Evolutionary conservation across 1,139 yeast species (phyloP).

Genomic region (Nakaseomyces delphensis): DNA sequence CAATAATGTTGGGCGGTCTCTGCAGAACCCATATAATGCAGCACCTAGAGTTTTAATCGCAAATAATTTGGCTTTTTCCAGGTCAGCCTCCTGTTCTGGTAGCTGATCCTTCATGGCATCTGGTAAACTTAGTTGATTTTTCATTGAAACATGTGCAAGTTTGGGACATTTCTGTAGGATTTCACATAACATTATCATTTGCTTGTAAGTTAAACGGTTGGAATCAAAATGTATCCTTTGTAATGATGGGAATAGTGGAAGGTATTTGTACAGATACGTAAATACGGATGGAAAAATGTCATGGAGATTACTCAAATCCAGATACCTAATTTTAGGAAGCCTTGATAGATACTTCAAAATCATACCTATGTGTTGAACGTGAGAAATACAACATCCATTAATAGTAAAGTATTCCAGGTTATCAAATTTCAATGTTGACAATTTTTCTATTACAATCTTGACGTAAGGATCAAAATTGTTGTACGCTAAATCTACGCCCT

Average conservation of each 20-base stretch:
- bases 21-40: slow-evolving; percentile 62
- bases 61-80: slow-evolving; percentile 8
- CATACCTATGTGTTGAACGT: slow-evolving; percentile 46
- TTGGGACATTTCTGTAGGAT: slow-evolving; percentile 59
- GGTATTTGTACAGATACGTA: slow-evolving; percentile 47
- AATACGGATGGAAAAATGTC: slow-evolving; percentile 64
- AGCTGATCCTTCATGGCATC: slow-evolving; percentile 5
- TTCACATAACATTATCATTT: slow-evolving; percentile 59
- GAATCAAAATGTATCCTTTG: slow-evolving; percentile 72
- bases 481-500: slow-evolving; percentile 80
- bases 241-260: slow-evolving; percentile 59
- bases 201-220: slow-evolving; percentile 54
- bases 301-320: slow-evolving; percentile 72
- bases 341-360: slow-evolving; percentile 45
- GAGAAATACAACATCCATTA: slow-evolving; percentile 53
- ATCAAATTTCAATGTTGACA: slow-evolving; percentile 20
- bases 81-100: not conserved
- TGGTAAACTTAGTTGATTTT: slow-evolving; percentile 35
- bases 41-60: slow-evolving; percentile 35
- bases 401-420: slow-evolving; percentile 53
- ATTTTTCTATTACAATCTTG: slow-evolving; percentile 33
- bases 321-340: slow-evolving; percentile 52
- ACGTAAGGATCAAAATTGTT: slow-evolving; percentile 57
- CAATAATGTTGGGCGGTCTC: slow-evolving; percentile 52
- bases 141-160: slow-evolving; percentile 68